Base-by-base conservation (phyloP, 495 filamentous ascomycete genomes). In the Filosporella fistucella region DNA sequence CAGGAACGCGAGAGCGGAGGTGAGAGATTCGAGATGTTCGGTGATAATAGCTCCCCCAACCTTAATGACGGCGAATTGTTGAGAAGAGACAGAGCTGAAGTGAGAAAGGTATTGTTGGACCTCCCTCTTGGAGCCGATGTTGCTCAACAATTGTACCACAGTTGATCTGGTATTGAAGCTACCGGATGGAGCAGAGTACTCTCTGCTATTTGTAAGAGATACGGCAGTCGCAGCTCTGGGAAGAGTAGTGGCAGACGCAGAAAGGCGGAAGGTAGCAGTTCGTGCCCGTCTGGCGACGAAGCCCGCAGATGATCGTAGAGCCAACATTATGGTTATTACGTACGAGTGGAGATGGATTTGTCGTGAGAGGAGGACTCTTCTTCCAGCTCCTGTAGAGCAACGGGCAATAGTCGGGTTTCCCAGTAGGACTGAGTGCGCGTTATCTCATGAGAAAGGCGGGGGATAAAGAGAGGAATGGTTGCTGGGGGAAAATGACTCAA, bases 1-100 rank as follows among this genome's bases (percentile, higher is more conserved):
- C 23, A 98, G 80, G 71, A 96, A 94, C 14, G 88, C 86, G 47
- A 98, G 75, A 8, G 87, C 87, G 28, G 84, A 86, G 54, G 89
- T 93, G 42, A 98, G 77, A 35, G 86, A 86, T 63, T 95, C 85
- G 42, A 95, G 75, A 69, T 95, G 88, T 65, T 97, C 91, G 49
- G 91, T 96, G 57, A 98, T 83, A 58, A 97, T 97, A 42, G 94
- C 93, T 42, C 93, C 93, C 18, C 93, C 93, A 42, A 98, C 94
- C 74, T 98, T 98, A 67, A 98, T 96, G 42, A 98, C 93, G 56
- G 93, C 93, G 66, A 98, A 98, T 61, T 95, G 89, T 74, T 96
- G 91, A 4, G 88, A 95, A 18, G 91, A 94, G 38, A 96, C 93
- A 26, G 91, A 96, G 46, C 85, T 93, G 75, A 98, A 98, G 63